Evolutionary conservation across 1,284 basidiomycete species (phyloP).

Genomic region (Ceratobasidium sp.): DNA sequence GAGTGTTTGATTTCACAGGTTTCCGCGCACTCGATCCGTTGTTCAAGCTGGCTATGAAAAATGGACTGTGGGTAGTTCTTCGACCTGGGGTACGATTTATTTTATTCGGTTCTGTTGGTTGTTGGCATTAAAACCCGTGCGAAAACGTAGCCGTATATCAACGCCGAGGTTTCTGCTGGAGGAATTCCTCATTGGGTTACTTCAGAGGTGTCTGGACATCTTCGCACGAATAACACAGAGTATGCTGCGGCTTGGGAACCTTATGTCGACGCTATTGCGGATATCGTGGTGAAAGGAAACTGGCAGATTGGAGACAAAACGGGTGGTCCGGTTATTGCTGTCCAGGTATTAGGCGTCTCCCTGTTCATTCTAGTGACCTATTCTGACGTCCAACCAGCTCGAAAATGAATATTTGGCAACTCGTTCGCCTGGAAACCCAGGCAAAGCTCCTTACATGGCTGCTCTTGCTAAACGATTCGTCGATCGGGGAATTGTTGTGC

Average conservation of each 20-base stretch:
- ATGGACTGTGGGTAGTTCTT: slow-evolving; percentile 49
- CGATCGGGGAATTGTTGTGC: slow-evolving; percentile 66
- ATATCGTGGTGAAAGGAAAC: slow-evolving; percentile 40
- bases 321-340: slow-evolving; percentile 49
- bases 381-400: slow-evolving; percentile 28
- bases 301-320: slow-evolving; percentile 38
- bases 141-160: slow-evolving; percentile 47
- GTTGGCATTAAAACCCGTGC: background rate
- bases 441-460: slow-evolving; percentile 42
- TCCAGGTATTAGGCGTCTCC: slow-evolving; percentile 43
- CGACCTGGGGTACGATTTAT: slow-evolving; percentile 43
- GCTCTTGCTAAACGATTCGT: slow-evolving; percentile 49
- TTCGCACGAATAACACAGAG: slow-evolving; percentile 48
- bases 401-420: slow-evolving; percentile 49
- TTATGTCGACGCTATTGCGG: slow-evolving; percentile 48
- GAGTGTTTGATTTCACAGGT: slow-evolving; percentile 72
- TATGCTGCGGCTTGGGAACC: slow-evolving; percentile 48
- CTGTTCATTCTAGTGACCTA: background rate
- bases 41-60: slow-evolving; percentile 57
- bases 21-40: slow-evolving; percentile 75
- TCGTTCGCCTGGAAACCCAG: slow-evolving; percentile 40
- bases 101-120: background rate
- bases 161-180: slow-evolving; percentile 49
- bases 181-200: slow-evolving; percentile 51
- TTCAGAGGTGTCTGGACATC: slow-evolving; percentile 45